phyloP scores from a whole-genome alignment of 768 basidiomycete species.

The Leccinum aurantiacum region DNA sequence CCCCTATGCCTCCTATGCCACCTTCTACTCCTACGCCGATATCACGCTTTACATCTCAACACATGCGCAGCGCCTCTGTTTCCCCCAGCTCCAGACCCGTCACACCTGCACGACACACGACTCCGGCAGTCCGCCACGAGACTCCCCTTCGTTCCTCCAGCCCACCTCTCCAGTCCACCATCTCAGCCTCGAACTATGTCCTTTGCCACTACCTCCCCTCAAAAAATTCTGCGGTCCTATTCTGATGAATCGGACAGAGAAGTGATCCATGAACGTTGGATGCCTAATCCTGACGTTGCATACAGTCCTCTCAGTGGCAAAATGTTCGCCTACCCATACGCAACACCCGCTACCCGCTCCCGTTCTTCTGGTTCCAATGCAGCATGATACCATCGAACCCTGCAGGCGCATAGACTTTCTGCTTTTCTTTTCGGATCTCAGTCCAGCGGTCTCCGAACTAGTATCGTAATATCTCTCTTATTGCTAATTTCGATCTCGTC shows the following conservation, averaged over 20 bases:
- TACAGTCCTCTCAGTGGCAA: constrained; percentile 39
- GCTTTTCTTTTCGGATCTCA: constrained; percentile 26
- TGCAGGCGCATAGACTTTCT: constrained; percentile 25
- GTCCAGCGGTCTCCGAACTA: constrained; percentile 28
- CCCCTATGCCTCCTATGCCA: constrained; percentile 38
- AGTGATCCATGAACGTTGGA: constrained; percentile 64
- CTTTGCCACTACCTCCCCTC: constrained; percentile 46
- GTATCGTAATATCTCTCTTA: constrained; percentile 35
- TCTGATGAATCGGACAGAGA: constrained; percentile 63
- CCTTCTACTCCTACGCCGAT: constrained; percentile 48
- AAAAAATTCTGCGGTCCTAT: constrained; percentile 58
- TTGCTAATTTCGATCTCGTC: constrained; percentile 34
- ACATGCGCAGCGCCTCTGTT: constrained; percentile 57
- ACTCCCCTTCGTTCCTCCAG: constrained; percentile 31
- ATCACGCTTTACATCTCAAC: constrained; percentile 52
- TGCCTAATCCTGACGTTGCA: constrained; percentile 46
- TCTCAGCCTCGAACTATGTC: constrained; percentile 53
- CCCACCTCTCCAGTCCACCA: constrained; percentile 32
- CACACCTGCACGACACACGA: constrained; percentile 31
- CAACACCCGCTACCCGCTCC: constrained; percentile 25
- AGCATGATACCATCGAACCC: constrained; percentile 27
- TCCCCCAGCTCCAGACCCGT: constrained; percentile 37
- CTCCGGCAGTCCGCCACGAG: constrained; percentile 30
- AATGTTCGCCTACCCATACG: constrained; percentile 27
- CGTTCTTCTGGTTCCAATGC: constrained; percentile 38